phyloP scores from a whole-genome alignment of 2,329 filamentous ascomycete genomes.

The Diplodia corticola region DNA sequence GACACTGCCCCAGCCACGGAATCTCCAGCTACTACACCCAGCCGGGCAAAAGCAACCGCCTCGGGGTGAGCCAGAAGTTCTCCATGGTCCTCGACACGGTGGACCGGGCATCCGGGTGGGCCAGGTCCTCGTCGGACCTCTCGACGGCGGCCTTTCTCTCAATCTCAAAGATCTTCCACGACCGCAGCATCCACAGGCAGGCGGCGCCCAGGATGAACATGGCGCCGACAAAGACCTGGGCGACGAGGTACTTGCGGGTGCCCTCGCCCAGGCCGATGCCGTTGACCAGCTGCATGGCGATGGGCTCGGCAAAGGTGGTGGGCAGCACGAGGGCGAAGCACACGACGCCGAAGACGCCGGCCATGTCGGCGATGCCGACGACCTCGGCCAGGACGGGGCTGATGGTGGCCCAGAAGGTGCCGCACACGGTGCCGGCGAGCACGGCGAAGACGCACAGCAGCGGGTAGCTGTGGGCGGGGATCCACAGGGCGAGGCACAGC shows the following conservation, averaged over 20 bases:
- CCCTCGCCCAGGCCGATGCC: conserved; percentile 23
- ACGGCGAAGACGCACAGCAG: conserved; percentile 48
- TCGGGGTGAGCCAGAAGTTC: not conserved
- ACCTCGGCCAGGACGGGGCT: conserved; percentile 32
- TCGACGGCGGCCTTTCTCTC: not conserved
- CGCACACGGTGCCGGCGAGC: conserved; percentile 47
- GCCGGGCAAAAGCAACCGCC: not conserved
- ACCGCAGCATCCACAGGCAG: conserved; percentile 10
- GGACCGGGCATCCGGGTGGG: not conserved
- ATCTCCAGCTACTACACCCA: not conserved
- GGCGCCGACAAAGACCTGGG: conserved; percentile 16
- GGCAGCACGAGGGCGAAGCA: conserved; percentile 30
- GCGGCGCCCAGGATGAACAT: conserved; percentile 13
- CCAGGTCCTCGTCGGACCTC: conserved; percentile 23
- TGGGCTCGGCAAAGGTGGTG: conserved; percentile 30
- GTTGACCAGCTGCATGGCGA: conserved; percentile 30
- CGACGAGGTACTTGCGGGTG: not conserved
- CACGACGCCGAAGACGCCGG: conserved; percentile 30
- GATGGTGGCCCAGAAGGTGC: conserved; percentile 48
- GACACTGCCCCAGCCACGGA: too few relatives aligned
- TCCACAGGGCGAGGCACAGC: conserved; percentile 48
- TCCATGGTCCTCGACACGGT: not conserved
- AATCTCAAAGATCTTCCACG: conserved; percentile 21
- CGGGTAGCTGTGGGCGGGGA: conserved; percentile 46
- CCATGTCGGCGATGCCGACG: conserved; percentile 29